These are phyloP conservation scores for Candida glucosophila DNA, from an alignment of 1,139 yeast species.

Conservation along the genomic window DNA sequence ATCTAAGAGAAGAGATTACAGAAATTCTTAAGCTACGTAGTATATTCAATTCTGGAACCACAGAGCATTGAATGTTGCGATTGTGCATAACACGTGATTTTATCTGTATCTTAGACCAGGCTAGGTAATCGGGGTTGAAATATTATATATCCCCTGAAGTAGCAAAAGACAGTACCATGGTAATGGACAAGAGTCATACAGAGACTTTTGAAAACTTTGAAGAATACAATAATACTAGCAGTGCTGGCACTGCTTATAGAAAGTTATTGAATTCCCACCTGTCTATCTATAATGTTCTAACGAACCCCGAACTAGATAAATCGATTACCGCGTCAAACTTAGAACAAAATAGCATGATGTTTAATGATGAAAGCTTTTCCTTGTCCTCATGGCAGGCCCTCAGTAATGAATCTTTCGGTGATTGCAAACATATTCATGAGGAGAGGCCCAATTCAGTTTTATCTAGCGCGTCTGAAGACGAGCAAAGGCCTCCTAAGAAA, in stretches of 20 bases:
- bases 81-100: too few relatives aligned
- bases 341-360: conserved; percentile 5
- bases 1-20: conserved; percentile 1
- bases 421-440: conserved; percentile 2
- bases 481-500: conserved; percentile 7
- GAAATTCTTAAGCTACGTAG: too few relatives aligned
- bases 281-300: conserved; percentile 31
- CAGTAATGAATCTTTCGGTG: conserved; percentile 6
- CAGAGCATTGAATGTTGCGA: too few relatives aligned
- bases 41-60: too few relatives aligned
- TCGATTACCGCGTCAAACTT: conserved; percentile 7
- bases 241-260: conserved; percentile 3
- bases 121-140: too few relatives aligned
- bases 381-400: conserved; percentile 16
- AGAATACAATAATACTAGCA: conserved; percentile 1
- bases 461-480: conserved; percentile 19
- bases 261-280: conserved; percentile 28
- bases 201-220: too few relatives aligned
- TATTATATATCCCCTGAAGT: too few relatives aligned
- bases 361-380: conserved; percentile 7
- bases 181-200: neutral
- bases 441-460: conserved; percentile 15
- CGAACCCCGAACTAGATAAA: conserved; percentile 34
- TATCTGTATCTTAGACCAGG: too few relatives aligned
- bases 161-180: neutral